Conservation (phyloP, 805 yeast species). For the Cyberlindnera subsufficiens region DNA sequence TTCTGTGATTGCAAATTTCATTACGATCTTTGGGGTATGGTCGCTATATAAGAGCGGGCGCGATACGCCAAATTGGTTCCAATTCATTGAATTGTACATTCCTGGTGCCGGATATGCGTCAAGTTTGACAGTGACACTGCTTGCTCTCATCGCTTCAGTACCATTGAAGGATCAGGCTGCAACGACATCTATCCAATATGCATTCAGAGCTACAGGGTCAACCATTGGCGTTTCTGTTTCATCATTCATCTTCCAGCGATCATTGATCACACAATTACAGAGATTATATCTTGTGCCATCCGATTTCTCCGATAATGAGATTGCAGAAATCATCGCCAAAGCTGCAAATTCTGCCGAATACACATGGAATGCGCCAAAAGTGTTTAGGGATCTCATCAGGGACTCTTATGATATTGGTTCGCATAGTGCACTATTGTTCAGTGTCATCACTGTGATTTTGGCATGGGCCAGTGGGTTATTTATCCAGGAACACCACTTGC, state of each 20-base stretch:
- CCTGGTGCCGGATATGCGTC: slow-evolving; percentile 65
- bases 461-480: slow-evolving; percentile 37
- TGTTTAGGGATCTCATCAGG: slow-evolving; percentile 34
- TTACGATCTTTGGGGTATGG: slow-evolving; percentile 42
- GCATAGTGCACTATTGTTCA: slow-evolving; percentile 42
- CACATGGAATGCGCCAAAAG: slow-evolving; percentile 39
- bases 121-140: slow-evolving; percentile 61
- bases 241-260: slow-evolving; percentile 56
- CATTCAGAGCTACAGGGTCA: slow-evolving; percentile 83
- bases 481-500: slow-evolving; percentile 53
- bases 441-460: slow-evolving; percentile 33
- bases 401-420: slow-evolving; percentile 44
- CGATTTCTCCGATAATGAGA: slow-evolving; percentile 14
- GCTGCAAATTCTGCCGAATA: slow-evolving; percentile 51
- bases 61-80: slow-evolving; percentile 28
- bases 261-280: slow-evolving; percentile 29
- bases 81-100: slow-evolving; percentile 39
- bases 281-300: slow-evolving; percentile 17
- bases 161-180: slow-evolving; percentile 69
- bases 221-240: slow-evolving; percentile 73
- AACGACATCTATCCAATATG: slow-evolving; percentile 85
- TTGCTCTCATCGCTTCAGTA: slow-evolving; percentile 75
- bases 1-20: slow-evolving; percentile 34
- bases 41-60: slow-evolving; percentile 25
- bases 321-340: slow-evolving; percentile 27